Conservation (phyloP, 352 stramenopile species). For the Lagenidium giganteum region DNA sequence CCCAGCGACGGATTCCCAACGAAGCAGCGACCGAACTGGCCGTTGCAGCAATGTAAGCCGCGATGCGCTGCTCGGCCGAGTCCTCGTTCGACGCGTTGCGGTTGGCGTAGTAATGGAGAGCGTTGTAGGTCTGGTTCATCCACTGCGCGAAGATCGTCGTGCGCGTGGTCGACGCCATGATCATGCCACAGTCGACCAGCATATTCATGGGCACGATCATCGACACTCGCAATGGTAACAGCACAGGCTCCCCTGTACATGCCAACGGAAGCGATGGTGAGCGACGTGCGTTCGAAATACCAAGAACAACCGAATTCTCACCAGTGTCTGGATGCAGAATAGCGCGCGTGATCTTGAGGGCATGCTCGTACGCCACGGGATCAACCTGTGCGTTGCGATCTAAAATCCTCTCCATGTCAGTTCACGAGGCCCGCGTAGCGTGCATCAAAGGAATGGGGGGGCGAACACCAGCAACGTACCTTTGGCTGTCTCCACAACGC, state of each 20-base stretch:
- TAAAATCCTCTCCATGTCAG: slow-evolving; percentile 4
- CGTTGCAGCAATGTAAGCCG: slow-evolving; percentile 69
- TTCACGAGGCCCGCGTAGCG: too few species aligned
- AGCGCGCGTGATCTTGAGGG: slow-evolving; percentile 61
- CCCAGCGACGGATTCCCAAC: slow-evolving; percentile 56
- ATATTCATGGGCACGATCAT: slow-evolving; percentile 88
- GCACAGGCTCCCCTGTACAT: slow-evolving; percentile 37
- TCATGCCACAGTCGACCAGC: slow-evolving; percentile 77
- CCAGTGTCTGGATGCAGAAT: slow-evolving; percentile 76
- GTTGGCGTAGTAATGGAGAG: slow-evolving; percentile 88
- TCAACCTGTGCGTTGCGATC: slow-evolving; percentile 34
- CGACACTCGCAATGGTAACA: slow-evolving; percentile 69
- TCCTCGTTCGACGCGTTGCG: slow-evolving; percentile 84
- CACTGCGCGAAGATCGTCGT: slow-evolving; percentile 77
- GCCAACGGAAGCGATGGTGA: too few species aligned
- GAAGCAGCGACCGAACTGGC: slow-evolving; percentile 72
- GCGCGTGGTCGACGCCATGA: slow-evolving; percentile 57
- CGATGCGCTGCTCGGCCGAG: slow-evolving; percentile 55
- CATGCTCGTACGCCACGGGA: slow-evolving; percentile 30
- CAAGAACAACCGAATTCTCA: not conserved
- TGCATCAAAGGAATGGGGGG: too few species aligned
- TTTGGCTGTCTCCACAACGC: slow-evolving; percentile 32
- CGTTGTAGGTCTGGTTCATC: slow-evolving; percentile 89
- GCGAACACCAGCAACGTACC: slow-evolving; percentile 11
- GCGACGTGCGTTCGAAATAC: too few species aligned